A percentile compares a stretch with the other conserved stretches of the same genome.
Conservation (phyloP, 1,284 basidiomycete genomes). For the Bjerkandera adusta region DNA sequence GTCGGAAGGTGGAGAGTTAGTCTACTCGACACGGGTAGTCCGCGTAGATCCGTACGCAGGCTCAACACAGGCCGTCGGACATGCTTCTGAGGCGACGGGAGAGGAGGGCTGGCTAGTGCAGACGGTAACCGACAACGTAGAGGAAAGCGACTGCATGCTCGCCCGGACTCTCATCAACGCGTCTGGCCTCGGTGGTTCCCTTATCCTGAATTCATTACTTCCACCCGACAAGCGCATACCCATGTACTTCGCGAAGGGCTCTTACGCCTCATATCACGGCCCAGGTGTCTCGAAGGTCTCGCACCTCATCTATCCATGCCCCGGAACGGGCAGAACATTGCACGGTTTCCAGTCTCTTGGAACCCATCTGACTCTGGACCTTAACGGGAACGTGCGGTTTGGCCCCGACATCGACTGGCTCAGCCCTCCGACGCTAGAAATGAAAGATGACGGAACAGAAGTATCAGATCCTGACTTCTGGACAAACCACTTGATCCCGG, state of each 20-base stretch:
- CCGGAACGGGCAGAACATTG: slow-evolving; percentile 50
- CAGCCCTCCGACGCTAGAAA: slow-evolving; percentile 39
- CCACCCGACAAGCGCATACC: slow-evolving; percentile 53
- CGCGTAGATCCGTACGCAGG: slow-evolving; percentile 66
- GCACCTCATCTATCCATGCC: slow-evolving; percentile 89
- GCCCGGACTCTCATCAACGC: slow-evolving; percentile 87
- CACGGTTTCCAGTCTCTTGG: slow-evolving; percentile 80
- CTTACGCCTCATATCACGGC: slow-evolving; percentile 86
- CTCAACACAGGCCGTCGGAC: slow-evolving; percentile 24
- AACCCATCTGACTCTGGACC: slow-evolving; percentile 88
- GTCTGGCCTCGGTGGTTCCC: slow-evolving; percentile 76
- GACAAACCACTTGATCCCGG: slow-evolving; percentile 66
- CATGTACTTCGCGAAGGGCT: slow-evolving; percentile 79
- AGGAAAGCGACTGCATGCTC: slow-evolving; percentile 72
- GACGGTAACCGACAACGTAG: slow-evolving; percentile 46
- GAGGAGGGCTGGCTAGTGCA: slow-evolving; percentile 72
- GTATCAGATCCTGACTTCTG: slow-evolving; percentile 72
- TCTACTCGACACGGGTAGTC: slow-evolving; percentile 84
- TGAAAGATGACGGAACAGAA: slow-evolving; percentile 33
- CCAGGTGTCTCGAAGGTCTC: slow-evolving; percentile 65
- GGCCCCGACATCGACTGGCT: slow-evolving; percentile 95
- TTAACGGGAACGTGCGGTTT: slow-evolving; percentile 87
- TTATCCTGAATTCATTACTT: slow-evolving; percentile 72
- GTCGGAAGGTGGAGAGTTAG: slow-evolving; percentile 71
- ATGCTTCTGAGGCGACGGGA: slow-evolving; percentile 23